A percentile compares a stretch with the other conserved stretches of the same genome.
phyloP scores from a whole-genome alignment of 257 asterid genomes.

The Ocimum tenuiflorum region DNA sequence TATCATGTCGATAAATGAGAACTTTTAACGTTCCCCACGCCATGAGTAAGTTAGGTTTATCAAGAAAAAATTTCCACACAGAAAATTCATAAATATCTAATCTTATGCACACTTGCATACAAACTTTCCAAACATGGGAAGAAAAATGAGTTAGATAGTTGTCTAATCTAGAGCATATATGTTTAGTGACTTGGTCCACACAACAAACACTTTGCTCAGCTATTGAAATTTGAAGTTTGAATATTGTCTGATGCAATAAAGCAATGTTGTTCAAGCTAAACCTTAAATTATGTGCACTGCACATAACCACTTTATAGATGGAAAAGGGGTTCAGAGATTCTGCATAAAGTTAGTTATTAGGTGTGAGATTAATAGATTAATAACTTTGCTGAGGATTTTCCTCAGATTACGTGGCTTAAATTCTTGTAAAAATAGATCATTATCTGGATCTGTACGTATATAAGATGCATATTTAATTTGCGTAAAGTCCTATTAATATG shows the following conservation, averaged over 20 bases:
- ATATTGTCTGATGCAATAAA: conserved; percentile 10
- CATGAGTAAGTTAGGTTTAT: neutral
- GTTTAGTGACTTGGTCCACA: conserved; percentile 4
- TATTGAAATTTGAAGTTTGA: neutral
- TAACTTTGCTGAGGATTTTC: too few species aligned
- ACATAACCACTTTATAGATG: neutral
- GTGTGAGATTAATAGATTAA: neutral
- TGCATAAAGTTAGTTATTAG: neutral
- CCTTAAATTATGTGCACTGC: neutral
- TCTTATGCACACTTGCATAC: conserved; percentile 3
- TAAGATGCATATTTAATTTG: too few species aligned
- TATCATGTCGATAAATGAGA: neutral
- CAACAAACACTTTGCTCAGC: neutral
- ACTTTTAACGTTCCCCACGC: neutral
- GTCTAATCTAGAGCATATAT: neutral
- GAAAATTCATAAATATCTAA: neutral
- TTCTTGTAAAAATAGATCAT: too few species aligned
- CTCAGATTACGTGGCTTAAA: too few species aligned
- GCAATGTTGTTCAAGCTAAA: neutral
- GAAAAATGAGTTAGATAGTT: conserved; percentile 6
- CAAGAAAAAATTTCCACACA: neutral
- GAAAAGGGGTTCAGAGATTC: neutral
- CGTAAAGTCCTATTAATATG: too few species aligned
- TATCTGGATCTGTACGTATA: too few species aligned
- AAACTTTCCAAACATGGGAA: conserved; percentile 14